Base-by-base conservation (phyloP, 495 filamentous ascomycete species). In the Xylaria bambusicola region DNA sequence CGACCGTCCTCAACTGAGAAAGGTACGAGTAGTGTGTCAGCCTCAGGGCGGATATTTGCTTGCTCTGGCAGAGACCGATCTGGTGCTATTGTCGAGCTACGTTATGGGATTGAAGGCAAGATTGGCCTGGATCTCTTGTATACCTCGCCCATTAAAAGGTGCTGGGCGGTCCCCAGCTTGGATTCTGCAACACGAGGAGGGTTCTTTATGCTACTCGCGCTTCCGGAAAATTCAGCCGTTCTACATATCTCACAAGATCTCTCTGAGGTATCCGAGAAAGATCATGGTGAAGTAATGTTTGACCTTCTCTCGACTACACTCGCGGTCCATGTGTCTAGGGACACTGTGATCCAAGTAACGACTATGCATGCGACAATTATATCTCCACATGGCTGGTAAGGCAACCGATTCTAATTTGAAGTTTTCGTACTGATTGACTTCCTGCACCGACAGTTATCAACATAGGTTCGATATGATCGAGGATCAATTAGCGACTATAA, bases 41-140 rank as follows among this genome's bases (percentile, higher is more conserved):
- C 64, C 36, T 77, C 76, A 29, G 82, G 82, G 41, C 77, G 79
- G 27, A 67, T 88, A 26, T 88, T 86, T 65, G 79, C 84, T 35
- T 82, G 81, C 40, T 83, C 80, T 46, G 85, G 86, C 13, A 75
- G 79, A 61, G 84, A 83, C 2, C 62, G 73, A 8, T 77, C 77
- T 40, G 89, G 89, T 2, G 81, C 83, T 0, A 77, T 95, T 5
- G 80, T 84, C 21, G 90, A 95, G 64, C 76, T 90, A 51, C 79
- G 89, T 61, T 80, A 87, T 69, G 90, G 91, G 6, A 71, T 90
- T 27, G 84, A 89, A 63, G 91, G 88, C 13, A 80, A 78, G 49
- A 84, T 88, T 58, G 83, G 80, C 2, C 49, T 86, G 9, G 77
- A 82, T 3, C 74, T 86, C 31, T 77, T 80, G 8, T 77, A 74